These are phyloP conservation scores for Heliamphora exappendiculata DNA, from an alignment of 148 eudicot genomes.

Conservation along the genomic window DNA sequence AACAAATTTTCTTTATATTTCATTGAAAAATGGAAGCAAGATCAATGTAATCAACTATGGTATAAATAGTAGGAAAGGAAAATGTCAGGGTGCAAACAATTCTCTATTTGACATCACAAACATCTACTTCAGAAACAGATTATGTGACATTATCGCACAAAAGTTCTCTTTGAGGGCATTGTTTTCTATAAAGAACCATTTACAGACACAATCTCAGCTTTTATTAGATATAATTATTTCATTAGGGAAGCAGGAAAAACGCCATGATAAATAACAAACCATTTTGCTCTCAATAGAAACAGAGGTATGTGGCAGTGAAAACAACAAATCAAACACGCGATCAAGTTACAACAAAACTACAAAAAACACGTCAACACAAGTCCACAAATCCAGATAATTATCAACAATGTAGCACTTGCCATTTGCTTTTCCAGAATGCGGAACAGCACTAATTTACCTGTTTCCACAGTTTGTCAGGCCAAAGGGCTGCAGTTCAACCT, in stretches of 20 bases:
- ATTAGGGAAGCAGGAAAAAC: no score
- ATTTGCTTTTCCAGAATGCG: neutral
- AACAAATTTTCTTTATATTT: neutral
- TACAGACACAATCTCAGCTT: no score
- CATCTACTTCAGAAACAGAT: neutral
- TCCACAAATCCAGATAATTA: neutral
- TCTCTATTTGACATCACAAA: neutral
- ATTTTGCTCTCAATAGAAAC: no score
- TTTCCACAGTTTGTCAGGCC: conserved; percentile 84
- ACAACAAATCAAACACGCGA: no score
- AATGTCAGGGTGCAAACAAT: neutral
- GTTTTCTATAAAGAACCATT: no score
- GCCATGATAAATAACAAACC: no score
- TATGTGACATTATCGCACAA: no score
- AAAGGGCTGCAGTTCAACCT: conserved; percentile 62
- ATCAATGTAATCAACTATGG: neutral
- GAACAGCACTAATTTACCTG: conserved; percentile 39
- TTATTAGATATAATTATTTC: no score
- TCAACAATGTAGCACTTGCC: neutral
- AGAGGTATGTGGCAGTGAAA: no score
- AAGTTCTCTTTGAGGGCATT: no score
- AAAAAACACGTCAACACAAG: neutral
- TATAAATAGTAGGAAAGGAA: neutral
- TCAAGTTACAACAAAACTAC: no score
- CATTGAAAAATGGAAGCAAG: neutral